A percentile compares a stretch with the other conserved stretches of the same genome.
Evolutionary conservation across 2,329 filamentous ascomycete species (phyloP).

Genomic region (Neofusicoccum laricinum): DNA sequence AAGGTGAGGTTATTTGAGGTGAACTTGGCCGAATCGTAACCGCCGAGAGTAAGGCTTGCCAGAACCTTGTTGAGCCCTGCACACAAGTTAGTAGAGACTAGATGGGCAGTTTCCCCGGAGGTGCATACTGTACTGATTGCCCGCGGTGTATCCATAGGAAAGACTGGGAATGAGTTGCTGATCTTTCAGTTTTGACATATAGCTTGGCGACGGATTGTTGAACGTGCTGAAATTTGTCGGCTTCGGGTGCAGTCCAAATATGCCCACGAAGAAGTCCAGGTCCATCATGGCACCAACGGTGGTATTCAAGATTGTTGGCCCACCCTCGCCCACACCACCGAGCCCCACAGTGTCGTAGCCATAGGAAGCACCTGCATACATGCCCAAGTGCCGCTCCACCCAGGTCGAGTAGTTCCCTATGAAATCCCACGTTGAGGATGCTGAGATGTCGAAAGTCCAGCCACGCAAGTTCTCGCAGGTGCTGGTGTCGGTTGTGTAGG

Average conservation of each 20-base stretch:
- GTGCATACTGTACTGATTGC: conserved; percentile 28
- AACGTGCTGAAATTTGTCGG: conserved; percentile 40
- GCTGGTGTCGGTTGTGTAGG: conserved; percentile 21
- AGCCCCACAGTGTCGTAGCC: conserved; percentile 35
- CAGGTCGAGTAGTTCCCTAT: conserved; percentile 32
- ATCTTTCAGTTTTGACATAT: conserved; percentile 31
- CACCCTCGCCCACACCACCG: conserved; percentile 27
- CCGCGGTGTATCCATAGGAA: conserved; percentile 42
- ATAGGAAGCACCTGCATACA: conserved; percentile 30
- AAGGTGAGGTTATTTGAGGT: conserved; percentile 26
- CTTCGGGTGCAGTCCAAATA: conserved; percentile 36
- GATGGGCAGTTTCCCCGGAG: background rate
- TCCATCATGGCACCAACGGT: conserved; percentile 36
- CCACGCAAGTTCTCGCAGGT: conserved; percentile 31
- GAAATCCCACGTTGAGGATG: conserved; percentile 31
- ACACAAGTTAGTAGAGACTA: background rate
- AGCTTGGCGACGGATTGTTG: conserved; percentile 30
- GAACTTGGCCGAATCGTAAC: conserved; percentile 36
- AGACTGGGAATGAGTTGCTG: conserved; percentile 31
- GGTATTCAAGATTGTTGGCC: conserved; percentile 29
- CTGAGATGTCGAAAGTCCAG: conserved; percentile 28
- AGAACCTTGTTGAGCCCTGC: conserved; percentile 24
- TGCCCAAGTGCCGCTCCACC: conserved; percentile 26
- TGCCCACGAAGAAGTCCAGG: conserved; percentile 37
- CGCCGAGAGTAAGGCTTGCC: conserved; percentile 38